These are phyloP conservation scores for Trichoderma cornu-damae DNA, from an alignment of 2,329 filamentous ascomycete genomes.

Conservation along the genomic window DNA sequence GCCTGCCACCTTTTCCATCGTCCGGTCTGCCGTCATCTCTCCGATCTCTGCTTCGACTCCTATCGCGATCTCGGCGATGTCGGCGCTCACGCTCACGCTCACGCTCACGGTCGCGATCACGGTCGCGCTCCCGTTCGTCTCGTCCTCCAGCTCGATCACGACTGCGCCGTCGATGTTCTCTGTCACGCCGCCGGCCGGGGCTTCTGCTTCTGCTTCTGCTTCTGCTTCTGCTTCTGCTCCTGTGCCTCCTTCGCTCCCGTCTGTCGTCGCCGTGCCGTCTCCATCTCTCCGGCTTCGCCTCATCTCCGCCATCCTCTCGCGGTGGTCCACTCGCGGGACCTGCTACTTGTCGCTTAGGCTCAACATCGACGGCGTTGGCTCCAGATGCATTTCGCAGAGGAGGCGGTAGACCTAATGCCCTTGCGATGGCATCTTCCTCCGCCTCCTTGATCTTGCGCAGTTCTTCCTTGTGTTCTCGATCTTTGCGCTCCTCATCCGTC, in stretches of 20 bases:
- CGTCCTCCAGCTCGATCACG: slow-evolving; percentile 19
- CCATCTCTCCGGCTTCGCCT: slow-evolving; percentile 28
- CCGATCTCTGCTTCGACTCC: slow-evolving; percentile 18
- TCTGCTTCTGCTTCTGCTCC: slow-evolving; percentile 33
- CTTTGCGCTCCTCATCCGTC: slow-evolving; percentile 54
- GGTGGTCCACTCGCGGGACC: slow-evolving; percentile 28
- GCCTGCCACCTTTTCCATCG: background rate
- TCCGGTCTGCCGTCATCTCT: background rate
- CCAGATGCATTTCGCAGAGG: slow-evolving; percentile 54
- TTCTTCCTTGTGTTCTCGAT: slow-evolving; percentile 66
- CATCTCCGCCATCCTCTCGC: slow-evolving; percentile 25
- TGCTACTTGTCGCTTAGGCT: slow-evolving; percentile 34
- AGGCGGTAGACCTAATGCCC: slow-evolving; percentile 73
- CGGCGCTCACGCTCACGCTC: slow-evolving; percentile 14
- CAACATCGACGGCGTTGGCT: slow-evolving; percentile 65
- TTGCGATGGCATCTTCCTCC: slow-evolving; percentile 85
- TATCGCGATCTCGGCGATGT: slow-evolving; percentile 13
- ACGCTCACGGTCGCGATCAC: slow-evolving; percentile 20
- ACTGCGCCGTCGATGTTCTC: slow-evolving; percentile 19
- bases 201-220: slow-evolving; percentile 32
- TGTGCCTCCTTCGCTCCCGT: slow-evolving; percentile 32
- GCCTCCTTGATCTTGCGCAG: slow-evolving; percentile 79
- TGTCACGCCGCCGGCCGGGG: slow-evolving; percentile 26
- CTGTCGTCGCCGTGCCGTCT: slow-evolving; percentile 32
- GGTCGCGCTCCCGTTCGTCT: slow-evolving; percentile 5